Conservation (phyloP, 352 stramenopile species). For the Pythium aquatile region DNA sequence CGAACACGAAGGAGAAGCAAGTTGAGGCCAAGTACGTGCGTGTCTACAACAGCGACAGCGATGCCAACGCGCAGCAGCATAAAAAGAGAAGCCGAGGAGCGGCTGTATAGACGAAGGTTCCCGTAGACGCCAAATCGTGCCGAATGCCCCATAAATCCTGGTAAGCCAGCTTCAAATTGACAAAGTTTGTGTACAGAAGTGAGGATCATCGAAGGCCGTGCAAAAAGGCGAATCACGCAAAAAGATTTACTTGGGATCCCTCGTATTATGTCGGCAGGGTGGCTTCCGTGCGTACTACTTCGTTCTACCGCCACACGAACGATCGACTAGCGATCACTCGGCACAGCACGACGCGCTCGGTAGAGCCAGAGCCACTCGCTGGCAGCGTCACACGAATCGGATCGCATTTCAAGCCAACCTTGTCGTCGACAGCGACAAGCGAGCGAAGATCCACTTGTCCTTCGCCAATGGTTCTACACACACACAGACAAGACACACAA, state of each 20-base stretch:
- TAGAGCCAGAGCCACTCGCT: not conserved
- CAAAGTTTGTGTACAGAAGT: too few relatives aligned
- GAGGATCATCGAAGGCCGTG: too few relatives aligned
- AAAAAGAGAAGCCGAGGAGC: conserved; percentile 17
- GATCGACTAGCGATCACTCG: not conserved
- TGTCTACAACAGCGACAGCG: conserved; percentile 21
- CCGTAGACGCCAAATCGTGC: too few relatives aligned
- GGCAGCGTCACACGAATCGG: not conserved
- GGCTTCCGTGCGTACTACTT: too few relatives aligned
- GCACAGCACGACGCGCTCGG: not conserved
- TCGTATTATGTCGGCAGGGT: too few relatives aligned
- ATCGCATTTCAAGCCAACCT: not conserved
- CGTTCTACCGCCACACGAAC: too few relatives aligned
- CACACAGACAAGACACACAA: not conserved
- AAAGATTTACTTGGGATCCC: too few relatives aligned
- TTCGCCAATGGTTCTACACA: not conserved
- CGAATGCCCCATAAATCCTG: too few relatives aligned
- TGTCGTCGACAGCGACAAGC: not conserved
- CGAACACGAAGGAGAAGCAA: conserved; percentile 52
- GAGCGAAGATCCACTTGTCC: not conserved
- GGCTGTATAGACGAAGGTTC: not conserved
- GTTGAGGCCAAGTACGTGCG: conserved; percentile 58
- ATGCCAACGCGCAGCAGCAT: not conserved
- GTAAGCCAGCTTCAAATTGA: too few relatives aligned
- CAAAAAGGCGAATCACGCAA: too few relatives aligned